phyloP scores from a whole-genome alignment of 169 alveolate species.

The Plasmodium coatneyi region DNA sequence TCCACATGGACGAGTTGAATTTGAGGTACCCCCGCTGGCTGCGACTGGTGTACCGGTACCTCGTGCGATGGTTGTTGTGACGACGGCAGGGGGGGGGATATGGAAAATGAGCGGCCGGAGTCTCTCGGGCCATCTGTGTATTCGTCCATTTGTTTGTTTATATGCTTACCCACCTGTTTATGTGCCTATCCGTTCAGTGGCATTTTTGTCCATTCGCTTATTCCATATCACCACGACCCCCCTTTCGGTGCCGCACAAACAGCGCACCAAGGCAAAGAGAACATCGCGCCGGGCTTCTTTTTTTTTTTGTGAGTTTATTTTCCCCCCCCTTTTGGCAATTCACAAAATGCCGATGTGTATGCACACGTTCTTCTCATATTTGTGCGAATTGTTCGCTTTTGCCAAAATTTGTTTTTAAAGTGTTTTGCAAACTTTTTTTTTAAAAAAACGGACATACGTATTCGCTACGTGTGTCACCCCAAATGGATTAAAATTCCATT shows the following conservation, averaged over 20 bases:
- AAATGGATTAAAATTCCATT: background rate
- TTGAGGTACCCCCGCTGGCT: conserved; percentile 53
- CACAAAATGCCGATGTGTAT: background rate
- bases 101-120: background rate
- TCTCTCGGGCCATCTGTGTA: background rate
- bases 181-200: background rate
- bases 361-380: background rate
- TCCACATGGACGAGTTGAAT: conserved; percentile 62
- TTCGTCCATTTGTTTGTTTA: background rate
- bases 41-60: conserved; percentile 6
- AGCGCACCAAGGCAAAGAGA: background rate
- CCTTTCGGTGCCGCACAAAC: background rate
- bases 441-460: background rate
- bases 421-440: background rate
- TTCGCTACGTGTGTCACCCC: background rate
- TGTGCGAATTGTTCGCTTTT: background rate
- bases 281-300: background rate
- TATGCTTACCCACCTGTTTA: background rate
- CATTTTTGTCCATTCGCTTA: background rate
- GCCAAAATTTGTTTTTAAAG: background rate
- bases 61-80: conserved; percentile 69
- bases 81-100: background rate
- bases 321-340: background rate
- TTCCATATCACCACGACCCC: background rate
- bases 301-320: background rate